A percentile compares a stretch with the other conserved stretches of the same genome.
Evolutionary conservation across 2,329 filamentous ascomycete species (phyloP).

Genomic region (Colletotrichum graminicola): DNA sequence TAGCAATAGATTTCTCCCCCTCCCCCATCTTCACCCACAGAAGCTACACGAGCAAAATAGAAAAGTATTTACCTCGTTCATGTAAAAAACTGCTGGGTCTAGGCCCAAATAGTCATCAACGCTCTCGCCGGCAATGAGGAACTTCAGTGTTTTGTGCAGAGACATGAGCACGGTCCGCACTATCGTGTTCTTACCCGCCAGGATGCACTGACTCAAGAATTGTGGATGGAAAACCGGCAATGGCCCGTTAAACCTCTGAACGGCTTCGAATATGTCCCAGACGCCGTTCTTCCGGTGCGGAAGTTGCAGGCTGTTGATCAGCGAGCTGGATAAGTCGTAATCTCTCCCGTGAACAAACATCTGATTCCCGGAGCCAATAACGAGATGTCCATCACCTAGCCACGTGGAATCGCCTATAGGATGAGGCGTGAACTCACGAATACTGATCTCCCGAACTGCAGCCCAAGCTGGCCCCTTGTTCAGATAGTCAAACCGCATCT

Average conservation of each 20-base stretch:
- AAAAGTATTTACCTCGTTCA: slow-evolving; percentile 48
- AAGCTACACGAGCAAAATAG: no score
- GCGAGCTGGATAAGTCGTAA: slow-evolving; percentile 73
- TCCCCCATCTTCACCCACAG: background rate
- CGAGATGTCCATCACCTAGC: slow-evolving; percentile 85
- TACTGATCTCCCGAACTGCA: slow-evolving; percentile 83
- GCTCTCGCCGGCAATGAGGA: slow-evolving; percentile 82
- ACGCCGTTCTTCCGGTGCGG: slow-evolving; percentile 62
- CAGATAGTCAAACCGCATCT: slow-evolving; percentile 92
- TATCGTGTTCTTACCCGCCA: slow-evolving; percentile 79
- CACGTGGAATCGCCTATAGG: slow-evolving; percentile 94
- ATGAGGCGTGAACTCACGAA: slow-evolving; percentile 85
- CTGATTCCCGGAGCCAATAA: slow-evolving; percentile 92
- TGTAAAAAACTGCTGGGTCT: slow-evolving; percentile 70
- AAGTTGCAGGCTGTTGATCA: slow-evolving; percentile 66
- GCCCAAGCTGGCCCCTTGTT: slow-evolving; percentile 93
- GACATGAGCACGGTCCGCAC: slow-evolving; percentile 80
- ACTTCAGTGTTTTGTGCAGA: slow-evolving; percentile 83
- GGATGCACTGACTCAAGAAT: slow-evolving; percentile 86
- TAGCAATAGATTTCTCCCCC: background rate
- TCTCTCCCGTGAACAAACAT: slow-evolving; percentile 85
- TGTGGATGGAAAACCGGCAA: slow-evolving; percentile 94
- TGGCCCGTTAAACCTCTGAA: slow-evolving; percentile 86
- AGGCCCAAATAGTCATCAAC: slow-evolving; percentile 83
- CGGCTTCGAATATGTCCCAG: slow-evolving; percentile 83